A percentile compares a stretch with the other conserved stretches of the same genome.
These are phyloP conservation scores for Penicillium pancosmium DNA, from an alignment of 495 filamentous ascomycete species.

Conservation along the genomic window DNA sequence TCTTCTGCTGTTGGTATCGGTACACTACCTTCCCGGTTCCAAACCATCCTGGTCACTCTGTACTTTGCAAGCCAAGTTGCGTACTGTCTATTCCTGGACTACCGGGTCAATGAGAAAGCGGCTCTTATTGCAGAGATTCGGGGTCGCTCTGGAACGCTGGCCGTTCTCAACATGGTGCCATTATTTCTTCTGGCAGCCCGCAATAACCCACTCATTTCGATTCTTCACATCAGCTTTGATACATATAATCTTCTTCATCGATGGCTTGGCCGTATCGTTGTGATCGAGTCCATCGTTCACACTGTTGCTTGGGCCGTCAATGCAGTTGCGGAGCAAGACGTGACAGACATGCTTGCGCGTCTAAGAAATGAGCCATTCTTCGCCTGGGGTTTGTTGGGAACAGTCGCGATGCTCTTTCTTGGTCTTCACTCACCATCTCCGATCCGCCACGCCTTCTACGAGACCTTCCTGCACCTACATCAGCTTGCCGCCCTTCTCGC, in stretches of 20 bases:
- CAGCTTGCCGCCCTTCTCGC: conserved; percentile 66
- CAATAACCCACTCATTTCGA: conserved; percentile 87
- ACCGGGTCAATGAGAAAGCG: conserved; percentile 50
- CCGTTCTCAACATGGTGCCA: conserved; percentile 88
- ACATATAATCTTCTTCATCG: conserved; percentile 94
- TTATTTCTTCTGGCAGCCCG: conserved; percentile 85
- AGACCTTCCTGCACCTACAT: conserved; percentile 80
- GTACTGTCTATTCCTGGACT: conserved; percentile 77
- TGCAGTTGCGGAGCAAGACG: conserved; percentile 39
- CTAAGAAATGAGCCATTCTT: conserved; percentile 64
- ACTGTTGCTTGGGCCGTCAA: conserved; percentile 69
- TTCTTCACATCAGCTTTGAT: conserved; percentile 90
- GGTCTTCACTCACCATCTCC: conserved; percentile 72
- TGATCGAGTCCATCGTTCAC: conserved; percentile 76
- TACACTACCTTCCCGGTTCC: conserved; percentile 84
- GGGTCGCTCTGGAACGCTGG: conserved; percentile 81
- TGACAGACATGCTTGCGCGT: conserved; percentile 59
- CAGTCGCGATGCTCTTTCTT: conserved; percentile 64
- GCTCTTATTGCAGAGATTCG: conserved; percentile 68
- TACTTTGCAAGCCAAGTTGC: conserved; percentile 78
- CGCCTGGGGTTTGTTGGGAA: conserved; percentile 51
- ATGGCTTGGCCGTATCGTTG: conserved; percentile 89
- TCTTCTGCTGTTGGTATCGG: conserved; percentile 85
- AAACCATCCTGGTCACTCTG: conserved; percentile 69
- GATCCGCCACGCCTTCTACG: conserved; percentile 87